Conservation (phyloP, 1,284 basidiomycete genomes). For the Porodaedalea pini region DNA sequence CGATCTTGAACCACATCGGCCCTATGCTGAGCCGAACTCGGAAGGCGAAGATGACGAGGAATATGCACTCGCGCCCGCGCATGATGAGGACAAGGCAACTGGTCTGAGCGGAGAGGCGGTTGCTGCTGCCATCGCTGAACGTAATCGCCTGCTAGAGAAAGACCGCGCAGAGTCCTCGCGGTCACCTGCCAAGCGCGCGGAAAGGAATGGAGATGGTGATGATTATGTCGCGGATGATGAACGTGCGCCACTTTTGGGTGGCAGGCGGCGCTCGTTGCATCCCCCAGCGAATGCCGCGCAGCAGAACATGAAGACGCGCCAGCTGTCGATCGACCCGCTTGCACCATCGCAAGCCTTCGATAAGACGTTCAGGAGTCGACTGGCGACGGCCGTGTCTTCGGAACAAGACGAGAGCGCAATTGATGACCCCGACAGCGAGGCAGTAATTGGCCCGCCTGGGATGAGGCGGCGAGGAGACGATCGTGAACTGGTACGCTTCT, state of each 20-base stretch:
- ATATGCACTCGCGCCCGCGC: constrained; percentile 62
- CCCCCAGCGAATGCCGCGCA: constrained; percentile 22
- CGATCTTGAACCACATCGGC: constrained; percentile 35
- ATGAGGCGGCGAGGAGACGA: constrained; percentile 36
- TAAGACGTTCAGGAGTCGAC: constrained; percentile 65
- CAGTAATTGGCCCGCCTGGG: constrained; percentile 28
- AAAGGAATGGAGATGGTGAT: constrained; percentile 30
- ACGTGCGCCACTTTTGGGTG: constrained; percentile 38
- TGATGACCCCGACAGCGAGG: constrained; percentile 32
- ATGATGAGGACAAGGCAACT: constrained; percentile 75
- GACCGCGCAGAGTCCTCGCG: constrained; percentile 19
- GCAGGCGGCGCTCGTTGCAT: constrained; percentile 25
- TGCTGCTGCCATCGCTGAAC: constrained; percentile 77
- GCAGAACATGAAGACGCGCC: constrained; percentile 30
- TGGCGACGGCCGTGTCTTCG: constrained; percentile 35
- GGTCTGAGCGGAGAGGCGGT: constrained; percentile 70
- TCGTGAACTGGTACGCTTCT: constrained; percentile 65
- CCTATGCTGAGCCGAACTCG: constrained; percentile 83
- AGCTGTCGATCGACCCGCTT: constrained; percentile 79
- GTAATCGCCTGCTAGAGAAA: constrained; percentile 63
- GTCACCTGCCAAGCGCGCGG: constrained; percentile 14
- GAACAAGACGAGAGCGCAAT: constrained; percentile 25
- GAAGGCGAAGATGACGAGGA: constrained; percentile 88
- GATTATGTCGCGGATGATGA: constrained; percentile 38
- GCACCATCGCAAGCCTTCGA: constrained; percentile 80